These are phyloP conservation scores for Mesembryanthemum crystallinum DNA, from an alignment of 148 eudicot genomes.

Conservation along the genomic window DNA sequence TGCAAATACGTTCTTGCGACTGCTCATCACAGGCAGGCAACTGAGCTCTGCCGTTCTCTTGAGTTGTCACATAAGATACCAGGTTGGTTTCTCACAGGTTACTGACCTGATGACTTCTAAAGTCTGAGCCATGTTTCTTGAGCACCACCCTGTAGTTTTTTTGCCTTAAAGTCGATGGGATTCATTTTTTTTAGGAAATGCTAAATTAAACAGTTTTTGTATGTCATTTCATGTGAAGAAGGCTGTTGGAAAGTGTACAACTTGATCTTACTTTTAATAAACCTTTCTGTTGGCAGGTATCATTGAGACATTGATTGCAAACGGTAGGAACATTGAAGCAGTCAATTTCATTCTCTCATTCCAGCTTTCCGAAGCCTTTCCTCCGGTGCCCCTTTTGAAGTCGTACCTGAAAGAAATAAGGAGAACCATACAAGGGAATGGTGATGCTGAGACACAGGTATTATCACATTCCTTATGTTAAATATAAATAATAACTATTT, in stretches of 20 bases:
- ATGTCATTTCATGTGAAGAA: not conserved
- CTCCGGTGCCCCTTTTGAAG: conserved; percentile 39
- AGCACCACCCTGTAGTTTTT: not conserved
- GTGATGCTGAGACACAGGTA: conserved; percentile 15
- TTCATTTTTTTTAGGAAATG: not conserved
- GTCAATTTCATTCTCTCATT: conserved; percentile 37
- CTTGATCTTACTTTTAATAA: not conserved
- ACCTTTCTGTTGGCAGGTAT: conserved; percentile 29
- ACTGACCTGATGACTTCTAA: conserved; percentile 36
- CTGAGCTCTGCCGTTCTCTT: conserved; percentile 56
- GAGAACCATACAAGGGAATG: conserved; percentile 40
- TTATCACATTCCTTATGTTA: not conserved
- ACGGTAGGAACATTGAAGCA: conserved; percentile 38
- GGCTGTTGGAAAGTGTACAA: not conserved
- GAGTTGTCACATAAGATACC: conserved; percentile 46
- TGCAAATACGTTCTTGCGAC: conserved; percentile 49
- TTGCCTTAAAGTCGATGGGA: not conserved
- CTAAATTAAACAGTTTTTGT: not conserved
- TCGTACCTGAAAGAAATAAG: conserved; percentile 43
- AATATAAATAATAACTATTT: not conserved
- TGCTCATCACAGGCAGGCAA: conserved; percentile 42
- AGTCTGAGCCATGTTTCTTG: conserved; percentile 11
- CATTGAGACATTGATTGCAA: conserved; percentile 34
- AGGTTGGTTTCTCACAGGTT: conserved; percentile 46
- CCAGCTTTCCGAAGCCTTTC: conserved; percentile 34